These are phyloP conservation scores for Mortierella alpina DNA, from an alignment of 192 early-diverging fungal genomes.

Conservation along the genomic window DNA sequence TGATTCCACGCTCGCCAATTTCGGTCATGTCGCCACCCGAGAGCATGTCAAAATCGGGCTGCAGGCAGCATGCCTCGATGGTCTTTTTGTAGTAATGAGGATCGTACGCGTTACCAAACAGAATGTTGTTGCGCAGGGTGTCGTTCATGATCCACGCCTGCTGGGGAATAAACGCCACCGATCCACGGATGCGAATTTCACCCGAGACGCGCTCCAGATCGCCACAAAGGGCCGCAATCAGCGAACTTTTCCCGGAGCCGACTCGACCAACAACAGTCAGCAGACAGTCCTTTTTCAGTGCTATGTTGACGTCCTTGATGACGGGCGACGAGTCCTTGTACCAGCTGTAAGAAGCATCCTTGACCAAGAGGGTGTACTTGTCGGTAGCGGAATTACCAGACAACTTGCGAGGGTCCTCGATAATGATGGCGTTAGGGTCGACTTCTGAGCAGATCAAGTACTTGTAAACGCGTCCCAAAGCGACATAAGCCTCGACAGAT, in stretches of 20 bases:
- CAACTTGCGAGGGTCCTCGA: constrained; percentile 23
- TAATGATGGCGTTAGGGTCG: constrained; percentile 35
- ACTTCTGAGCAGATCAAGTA: constrained; percentile 86
- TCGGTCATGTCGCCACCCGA: constrained; percentile 91
- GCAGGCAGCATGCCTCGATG: constrained; percentile 86
- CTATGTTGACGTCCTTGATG: constrained; percentile 34
- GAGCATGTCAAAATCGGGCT: constrained; percentile 85
- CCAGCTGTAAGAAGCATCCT: constrained; percentile 49
- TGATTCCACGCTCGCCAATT: constrained; percentile 92
- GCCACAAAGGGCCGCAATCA: constrained; percentile 71
- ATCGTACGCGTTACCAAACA: constrained; percentile 86
- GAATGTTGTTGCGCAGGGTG: constrained; percentile 90
- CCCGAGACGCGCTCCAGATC: constrained; percentile 84
- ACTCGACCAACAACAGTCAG: constrained; percentile 51
- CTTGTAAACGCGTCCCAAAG: constrained; percentile 79
- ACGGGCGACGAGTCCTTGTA: constrained; percentile 37
- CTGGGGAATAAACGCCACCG: constrained; percentile 73
- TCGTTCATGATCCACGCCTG: constrained; percentile 96
- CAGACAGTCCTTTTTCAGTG: constrained; percentile 37
- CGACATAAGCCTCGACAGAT: constrained; percentile 83
- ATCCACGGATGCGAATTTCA: constrained; percentile 70
- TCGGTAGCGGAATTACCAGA: constrained; percentile 18
- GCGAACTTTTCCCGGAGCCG: constrained; percentile 67
- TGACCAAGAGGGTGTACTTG: constrained; percentile 34
- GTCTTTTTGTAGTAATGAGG: constrained; percentile 58